Evolutionary conservation across 768 basidiomycete genomes (phyloP).

Genomic region (Rhizopogon roseolus): DNA sequence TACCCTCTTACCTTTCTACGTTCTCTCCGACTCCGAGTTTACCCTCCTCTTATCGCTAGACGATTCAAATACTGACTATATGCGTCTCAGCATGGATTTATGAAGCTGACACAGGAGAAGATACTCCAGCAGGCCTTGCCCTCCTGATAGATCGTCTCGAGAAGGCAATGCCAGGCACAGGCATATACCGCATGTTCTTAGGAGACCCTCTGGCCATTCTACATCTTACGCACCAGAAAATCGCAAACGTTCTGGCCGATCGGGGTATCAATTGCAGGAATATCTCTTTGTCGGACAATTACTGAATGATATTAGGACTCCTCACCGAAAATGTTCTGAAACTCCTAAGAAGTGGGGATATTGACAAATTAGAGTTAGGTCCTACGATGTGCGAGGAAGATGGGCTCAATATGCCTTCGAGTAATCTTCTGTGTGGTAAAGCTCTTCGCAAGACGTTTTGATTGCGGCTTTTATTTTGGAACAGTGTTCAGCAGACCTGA

Average conservation of each 20-base stretch:
- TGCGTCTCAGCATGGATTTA: constrained; percentile 33
- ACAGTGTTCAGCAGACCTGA: constrained; percentile 49
- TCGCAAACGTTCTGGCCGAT: constrained; percentile 29
- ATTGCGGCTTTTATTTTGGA: constrained; percentile 1
- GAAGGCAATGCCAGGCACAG: constrained; percentile 23
- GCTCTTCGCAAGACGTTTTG: neutral
- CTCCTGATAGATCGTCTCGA: constrained; percentile 34
- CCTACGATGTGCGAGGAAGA: constrained; percentile 43
- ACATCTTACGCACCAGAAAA: constrained; percentile 30
- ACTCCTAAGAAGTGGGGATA: constrained; percentile 40
- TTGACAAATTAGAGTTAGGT: constrained; percentile 40
- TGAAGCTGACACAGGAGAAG: constrained; percentile 36
- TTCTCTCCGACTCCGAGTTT: neutral
- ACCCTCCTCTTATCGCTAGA: neutral
- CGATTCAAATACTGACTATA: constrained; percentile 5
- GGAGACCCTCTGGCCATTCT: neutral
- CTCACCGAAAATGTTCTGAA: constrained; percentile 41
- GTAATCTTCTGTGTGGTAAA: constrained; percentile 40
- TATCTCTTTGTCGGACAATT: constrained; percentile 19
- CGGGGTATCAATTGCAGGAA: constrained; percentile 25
- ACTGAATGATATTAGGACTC: constrained; percentile 31
- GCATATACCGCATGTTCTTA: constrained; percentile 1
- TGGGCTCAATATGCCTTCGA: constrained; percentile 44
- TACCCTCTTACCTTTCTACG: neutral
- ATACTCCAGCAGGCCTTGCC: constrained; percentile 34